These are phyloP conservation scores for Solanum chmielewskii DNA, from an alignment of 257 asterid species.

Conservation along the genomic window DNA sequence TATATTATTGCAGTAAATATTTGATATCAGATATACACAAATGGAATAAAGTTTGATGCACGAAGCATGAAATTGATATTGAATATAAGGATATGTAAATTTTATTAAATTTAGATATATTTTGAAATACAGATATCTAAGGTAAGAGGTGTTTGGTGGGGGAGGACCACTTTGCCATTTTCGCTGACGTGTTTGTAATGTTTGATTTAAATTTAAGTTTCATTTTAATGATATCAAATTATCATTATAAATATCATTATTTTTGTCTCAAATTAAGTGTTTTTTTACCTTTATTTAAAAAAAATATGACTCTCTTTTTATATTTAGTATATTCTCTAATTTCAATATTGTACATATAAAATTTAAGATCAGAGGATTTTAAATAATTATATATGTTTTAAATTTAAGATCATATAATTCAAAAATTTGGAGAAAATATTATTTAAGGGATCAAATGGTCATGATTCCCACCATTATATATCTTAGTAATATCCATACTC, in stretches of 20 bases:
- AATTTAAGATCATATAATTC: too few species aligned
- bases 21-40: too few species aligned
- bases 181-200: too few species aligned
- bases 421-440: too few species aligned
- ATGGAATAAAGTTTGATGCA: background rate
- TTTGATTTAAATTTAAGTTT: too few species aligned
- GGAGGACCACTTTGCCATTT: background rate
- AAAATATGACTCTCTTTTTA: background rate
- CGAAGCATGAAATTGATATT: background rate
- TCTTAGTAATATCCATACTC: background rate
- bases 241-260: background rate
- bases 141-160: background rate
- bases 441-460: background rate
- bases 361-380: too few species aligned
- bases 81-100: too few species aligned
- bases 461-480: background rate
- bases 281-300: too few species aligned
- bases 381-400: rapidly evolving
- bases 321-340: background rate
- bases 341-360: too few species aligned
- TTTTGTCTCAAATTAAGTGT: background rate
- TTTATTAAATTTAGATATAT: too few species aligned
- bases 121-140: too few species aligned
- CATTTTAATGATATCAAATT: too few species aligned
- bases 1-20: background rate